Percentiles rank a stretch among this genome's conserved stretches.
Conservation (phyloP, 768 basidiomycete species). For the Pisolithus marmoratus region DNA sequence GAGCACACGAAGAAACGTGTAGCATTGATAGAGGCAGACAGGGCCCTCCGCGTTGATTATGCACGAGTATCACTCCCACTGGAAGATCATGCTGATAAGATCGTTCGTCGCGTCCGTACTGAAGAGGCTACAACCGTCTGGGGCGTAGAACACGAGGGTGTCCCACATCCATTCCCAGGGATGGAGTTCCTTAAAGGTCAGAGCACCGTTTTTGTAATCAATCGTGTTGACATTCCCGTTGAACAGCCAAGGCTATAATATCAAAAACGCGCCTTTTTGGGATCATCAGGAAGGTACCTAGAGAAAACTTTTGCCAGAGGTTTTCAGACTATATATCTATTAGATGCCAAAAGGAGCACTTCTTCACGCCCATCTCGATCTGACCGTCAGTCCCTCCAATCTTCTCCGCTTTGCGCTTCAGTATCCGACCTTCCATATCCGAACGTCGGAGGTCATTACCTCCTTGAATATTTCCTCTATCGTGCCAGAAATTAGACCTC, state of each 20-base stretch:
- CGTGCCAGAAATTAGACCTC: constrained; percentile 49
- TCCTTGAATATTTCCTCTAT: constrained; percentile 35
- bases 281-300: constrained; percentile 50
- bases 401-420: constrained; percentile 51
- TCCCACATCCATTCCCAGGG: constrained; percentile 65
- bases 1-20: constrained; percentile 22
- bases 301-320: not conserved
- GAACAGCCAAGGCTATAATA: constrained; percentile 49
- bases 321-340: not conserved
- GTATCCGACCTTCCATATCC: constrained; percentile 58
- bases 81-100: constrained; percentile 51
- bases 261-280: constrained; percentile 56
- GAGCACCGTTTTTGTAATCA: not conserved
- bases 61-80: constrained; percentile 24
- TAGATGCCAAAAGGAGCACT: constrained; percentile 82
- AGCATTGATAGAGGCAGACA: constrained; percentile 35
- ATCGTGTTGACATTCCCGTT: not conserved
- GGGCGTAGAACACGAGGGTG: constrained; percentile 44
- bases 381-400: constrained; percentile 51
- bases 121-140: constrained; percentile 55
- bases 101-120: constrained; percentile 49
- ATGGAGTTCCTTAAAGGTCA: constrained; percentile 74
- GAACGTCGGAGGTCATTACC: constrained; percentile 36
- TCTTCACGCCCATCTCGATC: constrained; percentile 71
- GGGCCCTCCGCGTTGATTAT: constrained; percentile 46